Evolutionary conservation across 2,329 filamentous ascomycete species (phyloP), one percentile per base, ranked within the genome.

Genomic region (Sporothrix luriei): DNA sequence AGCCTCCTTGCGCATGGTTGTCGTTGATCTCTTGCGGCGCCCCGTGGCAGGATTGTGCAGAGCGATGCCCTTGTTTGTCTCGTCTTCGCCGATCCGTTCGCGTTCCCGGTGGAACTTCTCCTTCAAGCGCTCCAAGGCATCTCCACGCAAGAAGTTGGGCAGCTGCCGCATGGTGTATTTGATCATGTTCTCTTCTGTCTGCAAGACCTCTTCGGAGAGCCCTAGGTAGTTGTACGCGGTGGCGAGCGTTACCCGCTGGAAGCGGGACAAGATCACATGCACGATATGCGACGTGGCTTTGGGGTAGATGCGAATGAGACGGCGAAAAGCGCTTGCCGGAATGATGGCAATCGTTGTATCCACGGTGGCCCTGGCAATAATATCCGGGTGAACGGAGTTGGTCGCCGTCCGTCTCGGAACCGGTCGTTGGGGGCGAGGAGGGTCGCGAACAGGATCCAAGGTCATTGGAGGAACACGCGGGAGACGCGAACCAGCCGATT

Each of bases 291-390:
- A 91, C 2, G 95, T 97, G 11, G 96, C 94, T 81, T 96, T 97
- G 11, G 95, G 95, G 75, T 98, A 99, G 29, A 97, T 90, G 76
- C 92, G 89, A 66, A 97, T 99, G 67, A 99, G 83, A 10, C 96
- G 89, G 68, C 93, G 89, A 75, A 99, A 99, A 3, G 95, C 96
- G 77, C 93, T 97, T 0, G 95, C 95, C 1, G 96, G 96, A 70
- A 99, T 99, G 73, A 99, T 96, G 6, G 95, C 95, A 79, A 99
- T 97, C 0, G 96, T 99, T 0, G 95, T 99, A 77, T 99, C 96
- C 29, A 96, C 91, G 19, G 93, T 96, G 6, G 95, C 95, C 73
- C 95, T 87, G n/a, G 94, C 95, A 73, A 99, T 93, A 72, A 99
- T 95, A 76, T 99, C 95, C 13, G 95, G 95, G 79, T 99, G 95